Evolutionary conservation across 2,329 filamentous ascomycete species (phyloP).

Genomic region (Apiospora malaysiana): DNA sequence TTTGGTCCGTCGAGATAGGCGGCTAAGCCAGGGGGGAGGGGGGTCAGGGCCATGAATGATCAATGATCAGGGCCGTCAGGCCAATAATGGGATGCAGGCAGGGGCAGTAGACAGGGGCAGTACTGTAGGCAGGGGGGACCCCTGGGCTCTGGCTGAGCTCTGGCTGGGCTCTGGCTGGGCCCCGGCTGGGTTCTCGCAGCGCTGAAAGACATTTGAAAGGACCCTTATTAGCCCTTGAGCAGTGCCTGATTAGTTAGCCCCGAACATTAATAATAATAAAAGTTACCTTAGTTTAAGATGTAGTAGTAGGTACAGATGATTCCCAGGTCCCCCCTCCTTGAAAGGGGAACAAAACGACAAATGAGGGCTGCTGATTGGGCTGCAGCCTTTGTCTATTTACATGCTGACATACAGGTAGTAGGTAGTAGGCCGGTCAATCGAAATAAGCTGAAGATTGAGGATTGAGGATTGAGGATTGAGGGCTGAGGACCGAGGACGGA

Average conservation of each 20-base stretch:
- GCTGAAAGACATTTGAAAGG: neutral
- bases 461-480: no score
- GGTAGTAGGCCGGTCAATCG: no score
- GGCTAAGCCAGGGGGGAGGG: slow-evolving; percentile 3
- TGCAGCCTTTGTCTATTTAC: neutral
- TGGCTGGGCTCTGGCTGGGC: no score
- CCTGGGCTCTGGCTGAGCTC: neutral
- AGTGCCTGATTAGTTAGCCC: no score
- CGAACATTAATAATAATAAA: no score
- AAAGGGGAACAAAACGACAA: neutral
- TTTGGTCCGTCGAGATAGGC: neutral
- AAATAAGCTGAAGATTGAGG: slow-evolving; percentile 11
- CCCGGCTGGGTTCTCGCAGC: neutral
- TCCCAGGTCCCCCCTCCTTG: neutral
- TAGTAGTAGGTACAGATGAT: no score
- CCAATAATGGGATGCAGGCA: no score
- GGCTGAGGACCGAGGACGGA: neutral
- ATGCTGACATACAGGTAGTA: no score
- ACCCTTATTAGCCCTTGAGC: no score
- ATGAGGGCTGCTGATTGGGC: neutral
- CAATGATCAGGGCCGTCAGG: neutral
- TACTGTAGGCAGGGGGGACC: neutral
- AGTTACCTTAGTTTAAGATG: no score
- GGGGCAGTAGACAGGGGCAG: no score
- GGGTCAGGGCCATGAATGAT: no score